phyloP scores from a whole-genome alignment of 306 rosid species.

The Spatholobus suberectus region DNA sequence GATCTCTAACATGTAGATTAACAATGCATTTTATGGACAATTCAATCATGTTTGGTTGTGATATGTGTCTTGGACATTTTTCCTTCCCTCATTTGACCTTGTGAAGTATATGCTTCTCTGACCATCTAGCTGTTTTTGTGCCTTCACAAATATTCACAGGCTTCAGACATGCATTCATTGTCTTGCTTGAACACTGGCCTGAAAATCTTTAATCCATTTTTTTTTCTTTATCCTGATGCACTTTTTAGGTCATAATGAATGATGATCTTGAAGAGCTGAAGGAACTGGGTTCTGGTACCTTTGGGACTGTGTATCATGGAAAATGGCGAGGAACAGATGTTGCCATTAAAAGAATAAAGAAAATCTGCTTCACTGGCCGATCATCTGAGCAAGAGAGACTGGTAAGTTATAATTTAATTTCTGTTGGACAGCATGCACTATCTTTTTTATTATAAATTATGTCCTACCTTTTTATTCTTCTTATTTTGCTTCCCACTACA shows the following conservation, averaged over 20 bases:
- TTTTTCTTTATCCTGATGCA: constrained; percentile 35
- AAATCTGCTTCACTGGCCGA: constrained; percentile 77
- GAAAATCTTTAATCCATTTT: constrained; percentile 14
- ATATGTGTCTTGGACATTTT: not conserved
- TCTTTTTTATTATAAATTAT: not conserved
- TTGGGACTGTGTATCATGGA: constrained; percentile 89
- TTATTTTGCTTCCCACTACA: not conserved
- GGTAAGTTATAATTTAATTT: constrained; percentile 49
- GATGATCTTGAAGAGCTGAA: constrained; percentile 86
- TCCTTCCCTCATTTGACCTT: constrained; percentile 2
- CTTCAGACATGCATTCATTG: constrained; percentile 8
- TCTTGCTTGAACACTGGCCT: constrained; percentile 22
- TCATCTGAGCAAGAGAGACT: constrained; percentile 79
- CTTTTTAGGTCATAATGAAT: constrained; percentile 67
- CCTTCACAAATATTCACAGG: constrained; percentile 2
- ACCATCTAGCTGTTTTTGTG: constrained; percentile 1
- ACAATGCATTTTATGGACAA: not conserved
- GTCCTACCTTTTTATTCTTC: not conserved
- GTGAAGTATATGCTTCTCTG: not conserved
- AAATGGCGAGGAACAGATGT: constrained; percentile 92
- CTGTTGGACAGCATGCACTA: not conserved
- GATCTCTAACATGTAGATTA: not conserved
- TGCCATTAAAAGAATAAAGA: constrained; percentile 82
- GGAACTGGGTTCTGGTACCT: constrained; percentile 88
- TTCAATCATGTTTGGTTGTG: not conserved